Evolutionary conservation across 1,139 yeast genomes (phyloP), one percentile per base, ranked within the genome.

Genomic region (Pneumocystis jirovecii): DNA sequence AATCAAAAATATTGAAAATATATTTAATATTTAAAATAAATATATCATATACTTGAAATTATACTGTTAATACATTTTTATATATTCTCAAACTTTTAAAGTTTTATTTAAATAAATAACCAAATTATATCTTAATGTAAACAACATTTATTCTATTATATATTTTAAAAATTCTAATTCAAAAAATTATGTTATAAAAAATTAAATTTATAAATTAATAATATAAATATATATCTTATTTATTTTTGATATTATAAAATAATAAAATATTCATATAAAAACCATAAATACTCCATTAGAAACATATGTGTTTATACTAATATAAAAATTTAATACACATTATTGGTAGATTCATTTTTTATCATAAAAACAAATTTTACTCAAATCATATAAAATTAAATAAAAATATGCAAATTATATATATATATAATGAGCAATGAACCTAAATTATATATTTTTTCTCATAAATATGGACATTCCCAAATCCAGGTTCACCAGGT

Each of bases 401-500:
- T 17, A 44, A 44, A 17, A 19, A 44, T 44, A 44, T 17, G n/a
- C 6, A 44, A 44, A 31, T 31, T 31, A 7, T 17, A 44, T 17
- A 7, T 17, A 44, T 17, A 44, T 44, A 44, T 5, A 44, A n/a
- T 19, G n/a, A 44, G 4, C 2, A n/a, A 44, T n/a, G 8, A 17
- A 44, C 25, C 6, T 44, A 44, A 6, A 44, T 44, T n/a, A 19
- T 19, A 17, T 3, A 44, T 44, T 44, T 44, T 44, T 19, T 44
- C n/a, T 44, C 25, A 44, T 44, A 44, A n/a, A 19, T 44, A 44
- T 44, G 50, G 25, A 25, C 35, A 40, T 42, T 62, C 8, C 71
- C 96, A 76, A 86, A 91, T 0, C 85, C 90, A 0, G 72, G 74
- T 19, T 93, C 95, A 0, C 83, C 84, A 4, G 79, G 77, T 69